These are phyloP conservation scores for Moricandia moricandioides DNA, from an alignment of 345 rosid species.

Conservation along the genomic window DNA sequence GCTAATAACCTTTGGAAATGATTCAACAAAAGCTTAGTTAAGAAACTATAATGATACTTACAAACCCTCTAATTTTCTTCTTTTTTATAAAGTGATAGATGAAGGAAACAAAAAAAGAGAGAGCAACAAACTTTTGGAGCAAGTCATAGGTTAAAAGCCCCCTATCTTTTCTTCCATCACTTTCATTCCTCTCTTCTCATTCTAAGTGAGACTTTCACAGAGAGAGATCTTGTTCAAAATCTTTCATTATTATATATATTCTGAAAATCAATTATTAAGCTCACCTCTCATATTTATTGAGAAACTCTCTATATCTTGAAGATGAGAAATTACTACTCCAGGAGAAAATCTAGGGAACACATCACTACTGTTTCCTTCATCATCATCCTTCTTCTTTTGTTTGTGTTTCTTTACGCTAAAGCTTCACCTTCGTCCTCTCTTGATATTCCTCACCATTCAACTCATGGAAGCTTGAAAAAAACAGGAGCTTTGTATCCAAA, in stretches of 20 bases:
- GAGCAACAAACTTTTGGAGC: constrained; percentile 38
- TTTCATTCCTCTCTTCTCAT: constrained; percentile 32
- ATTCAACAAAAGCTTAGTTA: constrained; percentile 4
- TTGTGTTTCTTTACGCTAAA: constrained; percentile 30
- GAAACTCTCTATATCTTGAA: constrained; percentile 5
- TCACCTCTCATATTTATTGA: background rate
- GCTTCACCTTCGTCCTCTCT: constrained; percentile 23
- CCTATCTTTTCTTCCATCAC: constrained; percentile 35
- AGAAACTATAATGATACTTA: background rate
- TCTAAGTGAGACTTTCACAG: constrained; percentile 9
- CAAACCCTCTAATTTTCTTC: background rate
- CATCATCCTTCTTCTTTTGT: constrained; percentile 27
- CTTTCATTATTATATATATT: background rate
- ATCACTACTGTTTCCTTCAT: constrained; percentile 15
- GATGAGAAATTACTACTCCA: constrained; percentile 27
- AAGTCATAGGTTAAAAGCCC: constrained; percentile 28
- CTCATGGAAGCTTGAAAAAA: constrained; percentile 25
- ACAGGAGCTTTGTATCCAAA: constrained; percentile 1
- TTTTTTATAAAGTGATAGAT: constrained; percentile 6
- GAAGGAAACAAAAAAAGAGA: background rate
- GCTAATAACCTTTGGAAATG: constrained; percentile 10
- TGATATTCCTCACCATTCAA: constrained; percentile 21
- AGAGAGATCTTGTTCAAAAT: background rate
- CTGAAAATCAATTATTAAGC: background rate
- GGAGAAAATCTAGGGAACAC: constrained; percentile 27